Percentiles rank a stretch among this genome's conserved stretches.
Conservation (phyloP, 75 land plant species). For the Selaginella tamariscina region DNA sequence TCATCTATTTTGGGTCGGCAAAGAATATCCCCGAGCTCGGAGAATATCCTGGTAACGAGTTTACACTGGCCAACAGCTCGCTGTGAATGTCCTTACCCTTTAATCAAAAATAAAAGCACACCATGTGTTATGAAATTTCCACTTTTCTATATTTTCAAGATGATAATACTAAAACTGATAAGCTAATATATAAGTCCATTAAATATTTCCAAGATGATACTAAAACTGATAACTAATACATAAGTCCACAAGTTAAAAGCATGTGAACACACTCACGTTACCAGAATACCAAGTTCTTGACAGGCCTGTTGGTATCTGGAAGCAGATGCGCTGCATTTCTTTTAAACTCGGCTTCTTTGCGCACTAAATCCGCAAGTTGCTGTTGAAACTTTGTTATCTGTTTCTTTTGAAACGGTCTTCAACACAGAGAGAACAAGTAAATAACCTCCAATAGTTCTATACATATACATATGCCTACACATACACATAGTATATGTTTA, state of each 20-base stretch:
- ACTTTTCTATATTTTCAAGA: not conserved
- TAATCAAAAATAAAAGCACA: not conserved
- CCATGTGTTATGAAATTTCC: not conserved
- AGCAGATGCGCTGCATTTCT: slow-evolving; percentile 77
- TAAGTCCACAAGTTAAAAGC: not conserved
- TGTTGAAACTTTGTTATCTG: slow-evolving; percentile 86
- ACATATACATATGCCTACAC: too few relatives aligned
- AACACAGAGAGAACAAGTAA: too few relatives aligned
- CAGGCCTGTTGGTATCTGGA: slow-evolving; percentile 82
- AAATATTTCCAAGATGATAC: slow-evolving; percentile 2
- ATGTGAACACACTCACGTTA: slow-evolving; percentile 15
- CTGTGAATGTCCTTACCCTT: slow-evolving; percentile 66
- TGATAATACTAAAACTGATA: not conserved
- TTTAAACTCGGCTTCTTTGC: slow-evolving; percentile 85
- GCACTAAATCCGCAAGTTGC: slow-evolving; percentile 72
- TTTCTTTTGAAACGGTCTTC: slow-evolving; percentile 84
- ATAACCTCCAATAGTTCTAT: too few relatives aligned
- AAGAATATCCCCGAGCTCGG: slow-evolving; percentile 42
- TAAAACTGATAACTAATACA: slow-evolving; percentile 3
- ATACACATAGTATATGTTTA: too few relatives aligned
- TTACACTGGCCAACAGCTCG: slow-evolving; percentile 65
- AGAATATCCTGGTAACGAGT: slow-evolving; percentile 64
- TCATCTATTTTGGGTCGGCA: slow-evolving; percentile 34
- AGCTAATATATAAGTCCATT: too few relatives aligned
- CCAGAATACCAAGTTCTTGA: slow-evolving; percentile 82